Base-by-base conservation (phyloP, 2,329 filamentous ascomycete species). In the Alternaria sp. region DNA sequence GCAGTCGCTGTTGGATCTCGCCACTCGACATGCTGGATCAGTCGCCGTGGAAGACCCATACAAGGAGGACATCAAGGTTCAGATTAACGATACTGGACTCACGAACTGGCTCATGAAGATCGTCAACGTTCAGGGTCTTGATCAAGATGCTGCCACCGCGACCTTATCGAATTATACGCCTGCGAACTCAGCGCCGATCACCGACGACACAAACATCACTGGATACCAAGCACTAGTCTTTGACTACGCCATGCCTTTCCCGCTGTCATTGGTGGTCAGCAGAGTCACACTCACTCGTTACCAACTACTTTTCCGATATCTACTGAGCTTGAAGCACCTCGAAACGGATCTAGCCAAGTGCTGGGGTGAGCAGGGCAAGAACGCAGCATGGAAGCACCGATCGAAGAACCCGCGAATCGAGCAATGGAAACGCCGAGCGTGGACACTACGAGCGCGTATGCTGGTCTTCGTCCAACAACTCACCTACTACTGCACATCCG, bases 231-330 rank as follows among this genome's bases (percentile, higher is more conserved):
- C 95, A 0, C 85, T 99, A 21, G 94, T 97, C 72, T 89, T 99
- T 30, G 95, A 99, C 81, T 98, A 97, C 76, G 87, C 89, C 0
- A 93, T 99, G 25, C 96, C 96, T 0, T 99, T 99, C 74, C 96
- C 96, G 4, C 88, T 99, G 4, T 97, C 94, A 0, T 87, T 99
- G 4, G 96, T 99, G 53, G 95, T 99, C 73, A 96, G 93, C 77
- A 90, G 96, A 69, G 97, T 97, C 78, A 99, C 96, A 0, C 88
- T 99, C n/a, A 95, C 96, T 80, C 89, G 96, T 56, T 99, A 99
- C 77, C 96, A 99, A 80, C 89, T 97, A 2, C 88, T 99, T 19
- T 99, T 99, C 81, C 92, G 96, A 32, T 97, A 98, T 78, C 87
- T 98, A 4, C 84, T 98, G 6, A 96, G 93, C 17, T 83, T 99